A percentile compares a stretch with the other conserved stretches of the same genome.
Evolutionary conservation across 257 asterid species (phyloP).

Genomic region (Cordia subcordata): DNA sequence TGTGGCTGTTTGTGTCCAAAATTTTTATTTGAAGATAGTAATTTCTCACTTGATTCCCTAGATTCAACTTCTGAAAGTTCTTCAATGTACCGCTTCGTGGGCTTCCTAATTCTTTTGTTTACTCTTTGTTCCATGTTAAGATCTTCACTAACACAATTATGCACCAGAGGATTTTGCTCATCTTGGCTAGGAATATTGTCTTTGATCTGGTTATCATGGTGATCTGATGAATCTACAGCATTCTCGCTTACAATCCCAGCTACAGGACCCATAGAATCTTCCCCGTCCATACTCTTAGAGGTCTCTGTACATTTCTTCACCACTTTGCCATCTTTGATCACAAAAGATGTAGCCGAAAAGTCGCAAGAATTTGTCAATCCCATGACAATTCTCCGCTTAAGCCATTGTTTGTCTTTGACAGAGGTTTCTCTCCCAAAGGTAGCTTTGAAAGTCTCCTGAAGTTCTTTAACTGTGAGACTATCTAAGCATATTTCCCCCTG

Average conservation of each 20-base stretch:
- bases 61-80: slow-evolving; percentile 80
- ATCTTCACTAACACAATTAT: slow-evolving; percentile 43
- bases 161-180: slow-evolving; percentile 24
- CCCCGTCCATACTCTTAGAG: slow-evolving; percentile 24
- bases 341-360: slow-evolving; percentile 61
- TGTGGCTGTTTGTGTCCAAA: slow-evolving; percentile 27
- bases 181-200: slow-evolving; percentile 26
- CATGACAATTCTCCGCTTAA: slow-evolving; percentile 88
- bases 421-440: slow-evolving; percentile 93
- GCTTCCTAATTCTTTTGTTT: slow-evolving; percentile 81
- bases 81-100: slow-evolving; percentile 86
- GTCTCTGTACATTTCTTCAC: slow-evolving; percentile 40
- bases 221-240: slow-evolving; percentile 23
- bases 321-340: slow-evolving; percentile 52
- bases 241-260: slow-evolving; percentile 35
- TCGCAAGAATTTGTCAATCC: slow-evolving; percentile 87
- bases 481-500: slow-evolving; percentile 83
- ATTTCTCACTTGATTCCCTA: slow-evolving; percentile 53
- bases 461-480: slow-evolving; percentile 70
- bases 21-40: slow-evolving; percentile 26
- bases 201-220: slow-evolving; percentile 27
- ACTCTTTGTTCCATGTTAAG: slow-evolving; percentile 44
- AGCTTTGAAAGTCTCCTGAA: slow-evolving; percentile 88
- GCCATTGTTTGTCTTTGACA: slow-evolving; percentile 96
- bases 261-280: slow-evolving; percentile 36